Evolutionary conservation across 176 grass and related monocot species (phyloP).

Genomic region (Triticum timopheevii): DNA sequence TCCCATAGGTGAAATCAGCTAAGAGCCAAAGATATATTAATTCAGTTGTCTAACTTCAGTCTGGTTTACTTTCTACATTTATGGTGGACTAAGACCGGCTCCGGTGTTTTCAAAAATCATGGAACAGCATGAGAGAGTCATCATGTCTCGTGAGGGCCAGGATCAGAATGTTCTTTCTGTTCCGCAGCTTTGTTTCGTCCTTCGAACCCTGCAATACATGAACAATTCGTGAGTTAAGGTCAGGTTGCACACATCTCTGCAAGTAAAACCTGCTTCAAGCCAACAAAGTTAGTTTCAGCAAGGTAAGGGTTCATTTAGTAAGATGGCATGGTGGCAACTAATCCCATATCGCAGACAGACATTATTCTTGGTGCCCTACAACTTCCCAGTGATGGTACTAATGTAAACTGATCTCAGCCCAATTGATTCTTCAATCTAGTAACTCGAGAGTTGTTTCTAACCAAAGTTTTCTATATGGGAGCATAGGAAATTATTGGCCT

Average conservation of each 20-base stretch:
- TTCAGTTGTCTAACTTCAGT: not conserved
- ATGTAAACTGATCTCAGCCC: not conserved
- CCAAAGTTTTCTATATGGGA: not conserved
- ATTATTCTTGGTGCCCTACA: not conserved
- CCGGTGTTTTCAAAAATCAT: slow-evolving; percentile 38
- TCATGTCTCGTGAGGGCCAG: slow-evolving; percentile 34
- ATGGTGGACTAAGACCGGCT: not conserved
- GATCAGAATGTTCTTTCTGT: slow-evolving; percentile 47
- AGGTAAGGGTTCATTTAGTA: not conserved
- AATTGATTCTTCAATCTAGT: not conserved
- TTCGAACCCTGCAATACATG: slow-evolving; percentile 49
- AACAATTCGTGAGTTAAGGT: slow-evolving; percentile 30
- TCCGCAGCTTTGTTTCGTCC: slow-evolving; percentile 39
- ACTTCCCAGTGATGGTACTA: not conserved
- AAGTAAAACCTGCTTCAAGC: not conserved
- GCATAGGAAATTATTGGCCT: not conserved
- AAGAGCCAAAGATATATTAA: not conserved
- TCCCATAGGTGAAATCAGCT: not conserved
- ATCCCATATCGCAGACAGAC: not conserved
- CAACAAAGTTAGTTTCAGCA: not conserved
- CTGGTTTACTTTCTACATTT: not conserved
- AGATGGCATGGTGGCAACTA: not conserved
- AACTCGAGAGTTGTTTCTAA: not conserved
- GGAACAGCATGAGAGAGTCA: not conserved
- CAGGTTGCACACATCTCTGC: not conserved